Evolutionary conservation across 306 rosid genomes (phyloP), one percentile per base, ranked within the genome.

Genomic region (Hippophae gyantsensis): DNA sequence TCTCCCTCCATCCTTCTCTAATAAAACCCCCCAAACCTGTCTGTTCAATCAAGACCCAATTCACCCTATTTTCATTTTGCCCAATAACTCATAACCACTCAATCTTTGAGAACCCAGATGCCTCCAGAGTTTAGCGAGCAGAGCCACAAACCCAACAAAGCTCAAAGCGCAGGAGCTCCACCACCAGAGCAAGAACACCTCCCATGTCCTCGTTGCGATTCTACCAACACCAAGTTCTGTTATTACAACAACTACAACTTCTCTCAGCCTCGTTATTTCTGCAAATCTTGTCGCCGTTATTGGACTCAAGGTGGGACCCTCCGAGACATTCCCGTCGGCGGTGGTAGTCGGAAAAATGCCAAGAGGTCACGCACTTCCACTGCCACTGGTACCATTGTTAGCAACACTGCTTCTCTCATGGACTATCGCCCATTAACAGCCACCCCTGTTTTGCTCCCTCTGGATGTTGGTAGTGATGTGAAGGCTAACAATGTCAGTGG

Each of bases 281-380:
- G 99, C 82, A 92, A 92, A 71, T 63, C 90, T 50, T 92, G 99
- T 76, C 96, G 99, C n/a, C 95, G 99, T 25, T 92, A 92, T 72
- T 92, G 99, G 99, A 92, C 99, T 5, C 95, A 88, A 14, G 99
- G 99, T 0, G 99, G 99, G 7, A 88, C 99, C 2, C 99, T 92
- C 48, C 96, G 99, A 0, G 97, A 92, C 69, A 92, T 92, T 48
- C 99, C 99, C 6, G 78, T 92, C 46, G 99, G 99, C 2, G 99
- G 99, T 0, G 99, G 97, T 1, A 79, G 81, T 50, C 84, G 99
- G 2, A 92, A 88, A 63, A 92, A 84, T 65, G 94, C 97, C 10
- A 88, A 92, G 67, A 93, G 99, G 58, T 86, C 90, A 6, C 94
- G 99, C n/a, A 82, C 86, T 2, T 48, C 77, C 45, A 7, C 81